Evolutionary conservation across 371 early-diverging fungal genomes (phyloP), one percentile per base, ranked within the genome.

Genomic region (Mortierella sp.): DNA sequence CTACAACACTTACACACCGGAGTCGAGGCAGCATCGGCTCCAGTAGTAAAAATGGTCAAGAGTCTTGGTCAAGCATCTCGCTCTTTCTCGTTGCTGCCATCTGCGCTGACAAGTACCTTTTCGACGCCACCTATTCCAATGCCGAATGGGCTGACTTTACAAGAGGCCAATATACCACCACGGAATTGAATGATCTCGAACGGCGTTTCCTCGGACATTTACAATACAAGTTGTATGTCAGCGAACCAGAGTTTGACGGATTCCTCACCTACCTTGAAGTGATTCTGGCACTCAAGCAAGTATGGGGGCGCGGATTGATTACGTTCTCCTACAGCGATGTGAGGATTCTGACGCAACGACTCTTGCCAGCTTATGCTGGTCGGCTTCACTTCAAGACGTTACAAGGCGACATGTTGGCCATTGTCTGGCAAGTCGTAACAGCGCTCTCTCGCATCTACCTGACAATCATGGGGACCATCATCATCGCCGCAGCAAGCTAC

Each of bases 141-240:
- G 70, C 78, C 3, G 89, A 88, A 52, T 89, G 89, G 90, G 81
- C 82, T 45, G 84, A 84, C 39, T 84, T 82, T 60, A 84, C 86
- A 8, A 72, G 81, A 7, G 80, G 79, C 42, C 69, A 72, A 7
- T 89, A 85, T 61, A 68, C 81, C 7, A 80, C 66, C 16, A 34
- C 61, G 26, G 81, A 83, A n/a, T 80, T 89, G 63, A 89, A 85
- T 53, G 60, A 54, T 9, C 63, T 87, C 2, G 87, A 85, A 52
- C 76, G 80, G 16, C 80, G 80, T 14, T 83, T 87, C 50, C 61
- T 87, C 14, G 64, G 65, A 0, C 83, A 81, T 13, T 56, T 87
- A 47, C 62, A 83, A 16, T 85, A 81, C 45, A 61, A 64, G 12
- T 54, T 85, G 5, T 85, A 78, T 55, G 78, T 87, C 31, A 64